Percentiles rank a stretch among this genome's conserved stretches.
phyloP scores from a whole-genome alignment of 257 asterid species.

The Capsicum chinense region DNA sequence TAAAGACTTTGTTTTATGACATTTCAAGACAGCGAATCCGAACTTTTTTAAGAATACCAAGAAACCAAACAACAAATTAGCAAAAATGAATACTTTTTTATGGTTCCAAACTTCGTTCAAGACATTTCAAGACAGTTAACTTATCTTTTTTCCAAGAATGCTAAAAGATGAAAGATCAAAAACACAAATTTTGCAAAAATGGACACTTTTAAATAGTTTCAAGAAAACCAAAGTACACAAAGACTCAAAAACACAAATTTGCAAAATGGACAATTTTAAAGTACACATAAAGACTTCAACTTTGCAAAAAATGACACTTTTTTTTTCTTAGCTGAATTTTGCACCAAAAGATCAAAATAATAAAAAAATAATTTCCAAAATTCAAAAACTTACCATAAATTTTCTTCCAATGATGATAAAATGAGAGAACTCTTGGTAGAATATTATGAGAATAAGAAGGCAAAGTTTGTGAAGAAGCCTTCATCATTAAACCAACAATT shows the following conservation, averaged over 20 bases:
- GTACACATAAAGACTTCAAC: neutral
- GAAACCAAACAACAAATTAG: neutral
- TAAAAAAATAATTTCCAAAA: neutral
- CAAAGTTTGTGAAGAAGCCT: conserved; percentile 55
- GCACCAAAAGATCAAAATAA: too few species aligned
- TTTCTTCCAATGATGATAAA: conserved; percentile 62
- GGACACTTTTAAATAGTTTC: neutral
- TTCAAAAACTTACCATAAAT: conserved; percentile 41
- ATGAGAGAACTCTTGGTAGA: conserved; percentile 53
- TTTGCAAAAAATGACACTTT: neutral
- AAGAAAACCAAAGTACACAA: neutral
- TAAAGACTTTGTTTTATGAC: too few species aligned
- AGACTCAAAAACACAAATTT: neutral
- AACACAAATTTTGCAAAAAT: neutral
- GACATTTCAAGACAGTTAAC: too few species aligned
- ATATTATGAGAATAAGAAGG: conserved; percentile 52
- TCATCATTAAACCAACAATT: conserved; percentile 50
- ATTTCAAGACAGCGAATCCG: too few species aligned
- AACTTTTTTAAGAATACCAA: too few species aligned
- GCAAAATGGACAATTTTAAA: neutral
- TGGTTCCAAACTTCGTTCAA: neutral
- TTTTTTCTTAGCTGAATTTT: neutral
- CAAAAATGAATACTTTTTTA: neutral
- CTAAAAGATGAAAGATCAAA: neutral
- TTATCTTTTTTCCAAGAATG: too few species aligned